Conservation (phyloP, 1,139 yeast genomes). For the Arxiozyma heterogenica region DNA sequence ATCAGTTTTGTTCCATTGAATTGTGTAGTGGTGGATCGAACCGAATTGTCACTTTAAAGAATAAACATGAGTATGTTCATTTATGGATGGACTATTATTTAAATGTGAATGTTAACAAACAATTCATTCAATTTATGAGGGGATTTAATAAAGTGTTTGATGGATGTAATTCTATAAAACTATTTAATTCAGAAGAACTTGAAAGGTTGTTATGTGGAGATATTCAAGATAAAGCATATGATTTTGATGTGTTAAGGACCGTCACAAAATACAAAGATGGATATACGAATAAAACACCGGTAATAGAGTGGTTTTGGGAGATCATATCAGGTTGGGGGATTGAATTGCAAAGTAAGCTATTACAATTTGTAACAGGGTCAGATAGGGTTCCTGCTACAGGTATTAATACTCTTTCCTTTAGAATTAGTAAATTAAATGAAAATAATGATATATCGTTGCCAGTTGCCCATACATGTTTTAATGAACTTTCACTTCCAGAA, state of each 20-base stretch:
- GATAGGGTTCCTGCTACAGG: slow-evolving; percentile 93
- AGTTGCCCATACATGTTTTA: slow-evolving; percentile 87
- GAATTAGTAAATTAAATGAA: slow-evolving; percentile 43
- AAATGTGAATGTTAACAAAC: slow-evolving; percentile 43
- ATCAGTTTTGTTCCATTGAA: slow-evolving; percentile 32
- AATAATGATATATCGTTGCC: slow-evolving; percentile 49
- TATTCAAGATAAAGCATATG: slow-evolving; percentile 46
- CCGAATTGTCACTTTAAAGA: slow-evolving; percentile 44
- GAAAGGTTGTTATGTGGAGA: slow-evolving; percentile 74
- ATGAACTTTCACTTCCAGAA: slow-evolving; percentile 69
- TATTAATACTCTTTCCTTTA: slow-evolving; percentile 59
- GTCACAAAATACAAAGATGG: slow-evolving; percentile 71
- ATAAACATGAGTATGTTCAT: slow-evolving; percentile 52
- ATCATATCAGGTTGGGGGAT: slow-evolving; percentile 42
- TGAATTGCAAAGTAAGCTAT: slow-evolving; percentile 48
- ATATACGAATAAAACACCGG: slow-evolving; percentile 30
- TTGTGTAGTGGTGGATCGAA: slow-evolving; percentile 50
- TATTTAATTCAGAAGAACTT: slow-evolving; percentile 75
- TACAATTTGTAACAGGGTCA: slow-evolving; percentile 80
- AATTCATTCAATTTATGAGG: slow-evolving; percentile 47
- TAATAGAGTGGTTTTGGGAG: slow-evolving; percentile 81
- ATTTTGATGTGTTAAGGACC: slow-evolving; percentile 55
- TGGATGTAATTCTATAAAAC: slow-evolving; percentile 68
- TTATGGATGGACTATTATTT: slow-evolving; percentile 54
- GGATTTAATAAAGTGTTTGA: slow-evolving; percentile 67